phyloP scores from a whole-genome alignment of 176 grass and related monocot genomes.

The Canna indica region DNA sequence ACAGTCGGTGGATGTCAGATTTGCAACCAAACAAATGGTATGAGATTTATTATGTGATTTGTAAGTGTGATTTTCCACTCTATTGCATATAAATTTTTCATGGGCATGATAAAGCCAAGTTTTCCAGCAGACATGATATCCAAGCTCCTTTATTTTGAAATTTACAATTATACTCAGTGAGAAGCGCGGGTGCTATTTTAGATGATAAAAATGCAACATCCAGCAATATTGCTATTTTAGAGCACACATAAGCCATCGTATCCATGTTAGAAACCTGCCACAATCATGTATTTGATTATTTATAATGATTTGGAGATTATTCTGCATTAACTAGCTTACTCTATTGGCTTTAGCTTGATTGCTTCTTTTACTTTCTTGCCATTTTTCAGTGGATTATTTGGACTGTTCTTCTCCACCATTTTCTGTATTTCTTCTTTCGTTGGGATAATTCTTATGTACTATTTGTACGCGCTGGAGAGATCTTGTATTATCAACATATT shows the following conservation, averaged over 20 bases:
- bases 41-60: not conserved
- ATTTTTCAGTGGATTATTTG: conserved; percentile 46
- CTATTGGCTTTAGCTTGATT: not conserved
- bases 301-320: not conserved
- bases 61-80: not conserved
- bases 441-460: conserved; percentile 51
- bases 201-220: too few species aligned
- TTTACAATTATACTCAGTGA: not conserved
- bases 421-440: conserved; percentile 62
- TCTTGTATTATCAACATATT: conserved; percentile 75
- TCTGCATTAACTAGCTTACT: not conserved
- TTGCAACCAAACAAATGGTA: conserved; percentile 57
- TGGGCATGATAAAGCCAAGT: not conserved
- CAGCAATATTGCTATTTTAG: too few species aligned
- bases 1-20: conserved; percentile 63
- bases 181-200: too few species aligned
- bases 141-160: not conserved
- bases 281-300: not conserved
- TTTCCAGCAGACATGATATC: not conserved
- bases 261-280: not conserved
- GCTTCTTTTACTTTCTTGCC: not conserved
- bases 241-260: too few species aligned
- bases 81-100: not conserved
- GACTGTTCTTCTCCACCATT: conserved; percentile 70
- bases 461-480: conserved; percentile 44